phyloP scores from a whole-genome alignment of 257 asterid genomes.

The Solanum paucissectum region DNA sequence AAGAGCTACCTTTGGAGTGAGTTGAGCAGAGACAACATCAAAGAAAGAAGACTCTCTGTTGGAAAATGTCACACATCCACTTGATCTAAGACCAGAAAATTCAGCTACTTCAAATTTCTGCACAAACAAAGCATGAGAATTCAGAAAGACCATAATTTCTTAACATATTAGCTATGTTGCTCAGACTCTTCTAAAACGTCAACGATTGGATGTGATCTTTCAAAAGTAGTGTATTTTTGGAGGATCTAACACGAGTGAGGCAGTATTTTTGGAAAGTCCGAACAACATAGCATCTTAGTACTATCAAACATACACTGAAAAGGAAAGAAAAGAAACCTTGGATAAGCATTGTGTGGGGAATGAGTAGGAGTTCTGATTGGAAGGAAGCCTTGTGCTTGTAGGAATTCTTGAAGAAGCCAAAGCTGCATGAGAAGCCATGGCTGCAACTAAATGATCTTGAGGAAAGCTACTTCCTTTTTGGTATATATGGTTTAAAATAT shows the following conservation, averaged over 20 bases:
- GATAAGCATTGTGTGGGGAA: slow-evolving; percentile 59
- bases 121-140: slow-evolving; percentile 6
- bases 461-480: not conserved
- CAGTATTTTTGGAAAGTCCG: not conserved
- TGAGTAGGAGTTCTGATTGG: slow-evolving; percentile 27
- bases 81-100: slow-evolving; percentile 60
- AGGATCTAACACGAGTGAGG: not conserved
- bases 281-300: not conserved
- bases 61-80: slow-evolving; percentile 45
- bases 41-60: slow-evolving; percentile 50
- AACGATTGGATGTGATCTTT: not conserved
- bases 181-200: not conserved
- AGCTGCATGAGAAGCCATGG: slow-evolving; percentile 89
- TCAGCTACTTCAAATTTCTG: slow-evolving; percentile 61
- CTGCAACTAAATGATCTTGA: slow-evolving; percentile 26
- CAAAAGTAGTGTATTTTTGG: not conserved
- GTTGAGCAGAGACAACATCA: slow-evolving; percentile 59
- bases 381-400: slow-evolving; percentile 41
- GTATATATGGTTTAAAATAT: slow-evolving; percentile 8
- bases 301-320: not conserved
- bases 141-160: not conserved
- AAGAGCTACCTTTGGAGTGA: slow-evolving; percentile 43
- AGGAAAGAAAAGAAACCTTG: slow-evolving; percentile 26
- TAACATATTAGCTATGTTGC: not conserved
- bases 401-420: slow-evolving; percentile 86